Conservation (phyloP, 345 rosid genomes). For the Eucalyptus paniculata region DNA sequence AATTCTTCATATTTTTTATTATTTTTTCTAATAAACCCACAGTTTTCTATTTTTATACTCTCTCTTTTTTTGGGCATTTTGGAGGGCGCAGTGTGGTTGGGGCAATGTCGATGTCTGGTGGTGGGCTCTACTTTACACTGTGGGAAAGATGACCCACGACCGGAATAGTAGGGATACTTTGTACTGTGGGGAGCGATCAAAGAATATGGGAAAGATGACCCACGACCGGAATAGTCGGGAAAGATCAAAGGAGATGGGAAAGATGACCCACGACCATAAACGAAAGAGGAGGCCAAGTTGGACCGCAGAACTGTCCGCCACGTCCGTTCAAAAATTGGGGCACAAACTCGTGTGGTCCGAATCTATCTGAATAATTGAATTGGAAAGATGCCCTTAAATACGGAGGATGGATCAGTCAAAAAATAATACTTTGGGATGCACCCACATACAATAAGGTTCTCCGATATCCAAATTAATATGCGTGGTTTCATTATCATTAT, state of each 20-base stretch:
- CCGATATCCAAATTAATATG: no score
- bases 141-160: background rate
- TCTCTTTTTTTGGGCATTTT: background rate
- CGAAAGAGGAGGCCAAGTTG: background rate
- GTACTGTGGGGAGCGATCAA: background rate
- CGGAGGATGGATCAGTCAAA: no score
- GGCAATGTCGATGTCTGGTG: constrained; percentile 36
- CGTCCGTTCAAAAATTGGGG: background rate
- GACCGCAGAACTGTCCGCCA: background rate
- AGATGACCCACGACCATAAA: background rate
- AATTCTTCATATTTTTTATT: background rate
- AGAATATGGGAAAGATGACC: constrained; percentile 16
- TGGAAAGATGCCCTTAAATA: background rate
- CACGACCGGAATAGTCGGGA: background rate
- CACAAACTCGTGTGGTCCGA: no score
- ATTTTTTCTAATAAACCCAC: background rate
- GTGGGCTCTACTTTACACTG: constrained; percentile 59
- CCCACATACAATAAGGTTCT: no score
- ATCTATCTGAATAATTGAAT: no score
- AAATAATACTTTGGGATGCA: no score
- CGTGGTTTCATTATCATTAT: background rate
- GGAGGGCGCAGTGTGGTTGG: constrained; percentile 42
- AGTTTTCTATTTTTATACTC: no score
- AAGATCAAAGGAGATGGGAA: constrained; percentile 38
- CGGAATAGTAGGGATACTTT: background rate